Conservation (phyloP, 805 yeast genomes). For the Metschnikowia sp. region DNA sequence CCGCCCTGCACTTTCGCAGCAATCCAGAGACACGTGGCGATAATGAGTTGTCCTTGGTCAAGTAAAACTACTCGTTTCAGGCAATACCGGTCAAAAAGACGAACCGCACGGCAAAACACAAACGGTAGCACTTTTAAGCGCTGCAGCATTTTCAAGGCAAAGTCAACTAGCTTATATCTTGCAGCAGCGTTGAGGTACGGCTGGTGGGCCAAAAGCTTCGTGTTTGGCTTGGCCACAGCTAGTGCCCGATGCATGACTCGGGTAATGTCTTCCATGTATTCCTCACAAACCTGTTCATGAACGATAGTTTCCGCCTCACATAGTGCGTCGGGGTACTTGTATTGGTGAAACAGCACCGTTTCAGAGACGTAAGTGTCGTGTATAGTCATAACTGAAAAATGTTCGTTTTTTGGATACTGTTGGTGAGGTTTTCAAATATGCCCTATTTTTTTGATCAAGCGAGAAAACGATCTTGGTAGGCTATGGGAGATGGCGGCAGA, state of each 20-base stretch:
- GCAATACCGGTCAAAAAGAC: conserved; percentile 86
- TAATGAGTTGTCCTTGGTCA: conserved; percentile 86
- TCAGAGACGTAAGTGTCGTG: neutral
- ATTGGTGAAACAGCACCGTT: conserved; percentile 27
- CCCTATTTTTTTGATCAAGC: too few species aligned
- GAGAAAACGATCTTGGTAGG: too few species aligned
- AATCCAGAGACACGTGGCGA: conserved; percentile 90
- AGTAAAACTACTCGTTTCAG: conserved; percentile 79
- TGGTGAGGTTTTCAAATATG: too few species aligned
- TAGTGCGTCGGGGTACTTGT: conserved; percentile 48
- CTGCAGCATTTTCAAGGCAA: conserved; percentile 67
- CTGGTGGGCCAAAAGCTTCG: conserved; percentile 69
- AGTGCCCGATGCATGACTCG: conserved; percentile 32
- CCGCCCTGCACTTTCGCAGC: conserved; percentile 84
- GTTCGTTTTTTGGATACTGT: too few species aligned
- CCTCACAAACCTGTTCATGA: conserved; percentile 46
- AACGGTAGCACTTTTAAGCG: conserved; percentile 64
- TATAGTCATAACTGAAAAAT: too few species aligned
- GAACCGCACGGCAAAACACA: conserved; percentile 64
- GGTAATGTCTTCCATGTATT: conserved; percentile 52
- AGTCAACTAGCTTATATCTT: conserved; percentile 75
- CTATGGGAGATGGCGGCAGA: too few species aligned
- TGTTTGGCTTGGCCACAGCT: conserved; percentile 44
- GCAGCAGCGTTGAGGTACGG: conserved; percentile 78
- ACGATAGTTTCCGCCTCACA: conserved; percentile 47